Base-by-base conservation (phyloP, 176 grass and related monocot species). In the Bonia amplexicaulis region DNA sequence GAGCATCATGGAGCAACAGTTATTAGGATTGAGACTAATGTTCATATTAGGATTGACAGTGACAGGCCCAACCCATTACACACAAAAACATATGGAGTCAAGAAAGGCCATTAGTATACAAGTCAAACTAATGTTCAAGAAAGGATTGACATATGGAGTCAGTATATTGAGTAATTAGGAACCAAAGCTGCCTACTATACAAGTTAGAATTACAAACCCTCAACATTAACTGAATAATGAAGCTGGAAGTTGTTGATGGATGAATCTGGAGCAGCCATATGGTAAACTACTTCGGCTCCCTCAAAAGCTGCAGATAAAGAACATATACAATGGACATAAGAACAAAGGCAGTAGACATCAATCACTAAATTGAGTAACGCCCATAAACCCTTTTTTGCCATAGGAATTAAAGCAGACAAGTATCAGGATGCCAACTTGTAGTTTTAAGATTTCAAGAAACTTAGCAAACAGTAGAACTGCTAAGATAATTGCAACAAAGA, bases 201-300 rank as follows among this genome's bases (percentile, higher is more conserved):
- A 67, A 81, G 64, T 83, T 85, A 65, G 75, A 12, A 87, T 19
- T 84, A 84, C 79, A 48, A 88, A 96, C 96, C 96, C 76, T 96
- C 91, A 16, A 99, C 93, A 73, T 99, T 99, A 79, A 99, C 96
- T 74, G 91, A 92, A 86, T 93, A 93, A 89, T 99, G 96, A 90
- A 99, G 96, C 48, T 94, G 89, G 84, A 94, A 94, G 74, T 94
- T 99, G 90, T 99, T 99, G 78, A 99, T 94, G 47, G 96, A 99
- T 63, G 96, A 99, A 77, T 99, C 96, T 44, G 96, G 96, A 80
- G 96, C 96, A 76, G 96, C 96, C 96, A 99, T 99, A 80, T 99
- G 96, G 87, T 92, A 98, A 81, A 98, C 93, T 76, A 92, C 91
- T 89, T 95, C 93, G 55, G 86, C 89, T 23, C 96, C 96, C 49